Base-by-base conservation (phyloP, 306 rosid species). In the Casuarina cunninghamiana region DNA sequence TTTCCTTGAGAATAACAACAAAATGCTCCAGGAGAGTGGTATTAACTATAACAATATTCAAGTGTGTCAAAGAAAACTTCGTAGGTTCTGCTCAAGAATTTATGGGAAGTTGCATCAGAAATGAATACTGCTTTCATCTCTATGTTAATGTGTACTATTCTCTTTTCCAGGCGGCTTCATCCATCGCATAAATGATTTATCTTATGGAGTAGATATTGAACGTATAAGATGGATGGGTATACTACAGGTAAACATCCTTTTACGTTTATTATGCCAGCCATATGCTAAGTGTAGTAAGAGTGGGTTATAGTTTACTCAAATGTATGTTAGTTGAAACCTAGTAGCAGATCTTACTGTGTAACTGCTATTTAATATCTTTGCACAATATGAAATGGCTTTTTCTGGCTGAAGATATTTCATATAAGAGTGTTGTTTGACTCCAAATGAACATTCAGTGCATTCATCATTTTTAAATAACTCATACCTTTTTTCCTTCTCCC, bases 161-260 rank as follows among this genome's bases (percentile, higher is more conserved):
- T 58, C 72, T 67, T 58, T 77, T 71, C 66, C 85, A 91, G 98
- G 99, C 45, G 99, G 99, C 48, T 96, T 87, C 82, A 81, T 96
- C 81, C 99, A 93, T 76, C 89, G 96, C 65, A 9, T 96, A 32
- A 91, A 85, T 12, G 83, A 90, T 69, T 83, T 93, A 75, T 81
- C 98, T n/a, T 93, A 73, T n/a, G 99, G 99, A 49, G 99, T 96
- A 46, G 96, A 96, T 87, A 72, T 96, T 50, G 70, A 84, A 76
- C 84, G 76, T 57, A 93, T 96, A 65, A 83, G 99, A 85, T 89
- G 87, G 94, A 88, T 83, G 91, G 98, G 99, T 39, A 87, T 96
- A 75, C 82, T 96, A 57, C 98, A 96, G 93, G 99, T 95, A 85
- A 63, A 38, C 13, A 13, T 68, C 73, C 77, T 69, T 70, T 19